A percentile compares a stretch with the other conserved stretches of the same genome.
phyloP scores from a whole-genome alignment of 2,329 filamentous ascomycete species.

The Calonectria pteridis region DNA sequence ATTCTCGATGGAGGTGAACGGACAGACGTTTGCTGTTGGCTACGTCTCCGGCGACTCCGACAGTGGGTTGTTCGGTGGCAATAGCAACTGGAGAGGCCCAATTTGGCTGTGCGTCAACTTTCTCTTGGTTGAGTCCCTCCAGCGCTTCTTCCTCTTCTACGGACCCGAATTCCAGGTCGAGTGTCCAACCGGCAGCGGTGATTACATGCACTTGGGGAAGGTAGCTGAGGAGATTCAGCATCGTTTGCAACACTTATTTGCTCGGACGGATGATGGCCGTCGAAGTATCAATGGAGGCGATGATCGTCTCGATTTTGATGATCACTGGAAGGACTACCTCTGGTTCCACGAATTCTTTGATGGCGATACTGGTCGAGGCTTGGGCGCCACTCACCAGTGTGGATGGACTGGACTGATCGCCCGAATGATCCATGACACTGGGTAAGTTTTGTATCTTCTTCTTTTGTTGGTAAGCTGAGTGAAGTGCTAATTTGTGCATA shows the following conservation, averaged over 20 bases:
- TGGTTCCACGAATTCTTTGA: slow-evolving; percentile 99
- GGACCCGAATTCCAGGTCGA: slow-evolving; percentile 90
- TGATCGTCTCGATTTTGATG: slow-evolving; percentile 89
- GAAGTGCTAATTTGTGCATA: slow-evolving; percentile 60
- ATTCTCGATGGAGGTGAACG: slow-evolving; percentile 95
- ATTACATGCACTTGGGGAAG: slow-evolving; percentile 95
- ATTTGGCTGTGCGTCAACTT: slow-evolving; percentile 99
- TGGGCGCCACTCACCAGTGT: slow-evolving; percentile 94
- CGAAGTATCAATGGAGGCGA: slow-evolving; percentile 90
- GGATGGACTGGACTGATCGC: slow-evolving; percentile 97
- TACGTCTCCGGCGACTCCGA: slow-evolving; percentile 98
- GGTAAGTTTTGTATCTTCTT: slow-evolving; percentile 69
- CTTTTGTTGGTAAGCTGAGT: not conserved
- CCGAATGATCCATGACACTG: slow-evolving; percentile 97
- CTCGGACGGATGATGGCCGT: slow-evolving; percentile 84
- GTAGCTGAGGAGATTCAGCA: slow-evolving; percentile 97
- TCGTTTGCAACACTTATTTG: slow-evolving; percentile 91
- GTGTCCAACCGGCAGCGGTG: slow-evolving; percentile 92
- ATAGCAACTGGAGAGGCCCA: slow-evolving; percentile 97
- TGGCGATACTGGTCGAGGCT: slow-evolving; percentile 87
- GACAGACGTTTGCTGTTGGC: slow-evolving; percentile 86
- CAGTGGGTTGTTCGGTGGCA: slow-evolving; percentile 93
- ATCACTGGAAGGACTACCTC: slow-evolving; percentile 85
- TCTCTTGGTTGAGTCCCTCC: slow-evolving; percentile 91
- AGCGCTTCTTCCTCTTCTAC: slow-evolving; percentile 97